Evolutionary conservation across 2,329 filamentous ascomycete species (phyloP), one percentile per base, ranked within the genome.

Genomic region (Sporothrix brasiliensis): DNA sequence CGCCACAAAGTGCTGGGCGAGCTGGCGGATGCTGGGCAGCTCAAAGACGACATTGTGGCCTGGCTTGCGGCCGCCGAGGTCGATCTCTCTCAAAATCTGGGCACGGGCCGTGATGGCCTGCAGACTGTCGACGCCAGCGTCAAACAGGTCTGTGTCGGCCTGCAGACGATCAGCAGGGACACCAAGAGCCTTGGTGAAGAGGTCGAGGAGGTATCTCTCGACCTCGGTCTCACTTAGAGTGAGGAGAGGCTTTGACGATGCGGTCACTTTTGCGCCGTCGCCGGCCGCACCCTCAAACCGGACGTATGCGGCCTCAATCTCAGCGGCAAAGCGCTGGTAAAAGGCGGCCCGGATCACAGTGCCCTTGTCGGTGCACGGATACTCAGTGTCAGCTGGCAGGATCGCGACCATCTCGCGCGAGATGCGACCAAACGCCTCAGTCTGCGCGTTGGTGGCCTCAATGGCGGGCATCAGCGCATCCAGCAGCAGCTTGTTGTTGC

Each of bases 31-130:
- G 3, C 83, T 86, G 0, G 84, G 84, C 47, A 84, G 81, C 53
- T 90, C 87, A 65, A 88, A 90, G 0, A 88, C 81, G 0, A 89
- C 80, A 66, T 88, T 90, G 63, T 86, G 83, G 0, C 83, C 81
- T 0, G 89, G 76, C 11, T 79, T 76, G 16, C 81, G 78, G 0
- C 82, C 82, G 1, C 81, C 80, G 1, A 87, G 74, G 34, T 87
- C 81, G 2, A 90, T 75, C 0, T 83, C 79, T 14, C 82, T 82
- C 68, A 86, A 78, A 39, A 91, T 83, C 1, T 80, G 77, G 19
- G 81, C 81, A 73, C 88, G 83, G 70, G 88, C 83, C 68, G 84
- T 82, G 39, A 88, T 87, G 1, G 86, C 84, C 72, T 88, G 85
- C 34, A 90, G 77, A 60, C 84, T 87, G 75, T 90, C 88, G 1